Evolutionary conservation across 1,139 yeast species (phyloP).

Genomic region (Candida pseudoviswanathii): DNA sequence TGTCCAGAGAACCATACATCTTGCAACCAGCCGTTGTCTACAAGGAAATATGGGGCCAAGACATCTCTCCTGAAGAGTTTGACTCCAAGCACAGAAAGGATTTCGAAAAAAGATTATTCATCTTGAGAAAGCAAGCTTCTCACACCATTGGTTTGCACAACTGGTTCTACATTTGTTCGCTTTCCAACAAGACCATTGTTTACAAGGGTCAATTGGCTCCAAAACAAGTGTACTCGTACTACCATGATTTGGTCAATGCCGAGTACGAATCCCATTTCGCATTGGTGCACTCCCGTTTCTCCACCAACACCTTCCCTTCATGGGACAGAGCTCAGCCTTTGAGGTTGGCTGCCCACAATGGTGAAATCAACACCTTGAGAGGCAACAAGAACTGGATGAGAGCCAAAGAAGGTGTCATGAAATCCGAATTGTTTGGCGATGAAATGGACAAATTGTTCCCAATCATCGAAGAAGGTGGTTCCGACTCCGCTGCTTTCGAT

Average conservation of each 20-base stretch:
- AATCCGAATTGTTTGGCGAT: constrained; percentile 83
- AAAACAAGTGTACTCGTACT: constrained; percentile 90
- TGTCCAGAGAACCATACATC: constrained; percentile 88
- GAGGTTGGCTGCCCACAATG: constrained; percentile 97
- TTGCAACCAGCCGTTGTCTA: constrained; percentile 87
- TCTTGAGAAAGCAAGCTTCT: constrained; percentile 85
- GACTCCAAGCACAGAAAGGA: constrained; percentile 57
- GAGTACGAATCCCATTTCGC: constrained; percentile 96
- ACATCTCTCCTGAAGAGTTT: constrained; percentile 55
- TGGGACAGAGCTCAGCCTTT: constrained; percentile 99
- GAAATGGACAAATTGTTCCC: constrained; percentile 91
- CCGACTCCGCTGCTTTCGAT: constrained; percentile 98
- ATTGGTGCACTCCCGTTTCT: constrained; percentile 93
- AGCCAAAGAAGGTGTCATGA: constrained; percentile 97
- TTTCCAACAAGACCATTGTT: constrained; percentile 85
- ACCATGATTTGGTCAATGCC: constrained; percentile 88
- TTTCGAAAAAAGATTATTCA: constrained; percentile 83
- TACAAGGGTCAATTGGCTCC: constrained; percentile 98
- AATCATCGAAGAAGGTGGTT: constrained; percentile 96
- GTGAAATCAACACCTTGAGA: constrained; percentile 95
- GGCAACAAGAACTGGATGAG: constrained; percentile 99
- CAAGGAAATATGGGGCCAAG: constrained; percentile 53
- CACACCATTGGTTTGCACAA: constrained; percentile 91
- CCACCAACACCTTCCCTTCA: constrained; percentile 97
- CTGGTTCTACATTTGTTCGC: constrained; percentile 96